Evolutionary conservation across 1,284 basidiomycete species (phyloP).

Genomic region (Fomitopsis pinicola): DNA sequence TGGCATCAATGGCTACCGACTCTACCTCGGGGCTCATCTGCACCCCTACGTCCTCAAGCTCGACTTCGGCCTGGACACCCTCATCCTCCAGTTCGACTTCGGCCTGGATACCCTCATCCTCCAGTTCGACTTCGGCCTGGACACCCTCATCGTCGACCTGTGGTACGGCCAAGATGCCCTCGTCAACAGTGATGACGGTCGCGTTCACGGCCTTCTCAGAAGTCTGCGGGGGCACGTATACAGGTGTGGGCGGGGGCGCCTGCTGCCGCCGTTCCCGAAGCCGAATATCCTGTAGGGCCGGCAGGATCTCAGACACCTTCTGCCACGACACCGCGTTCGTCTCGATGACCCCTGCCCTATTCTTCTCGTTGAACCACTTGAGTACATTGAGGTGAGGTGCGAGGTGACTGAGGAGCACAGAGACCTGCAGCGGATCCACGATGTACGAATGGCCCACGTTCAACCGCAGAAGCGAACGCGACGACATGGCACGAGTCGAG

Average conservation of each 20-base stretch:
- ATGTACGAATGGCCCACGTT: constrained; percentile 73
- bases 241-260: constrained; percentile 24
- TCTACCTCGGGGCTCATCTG: constrained; percentile 23
- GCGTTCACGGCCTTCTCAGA: constrained; percentile 51
- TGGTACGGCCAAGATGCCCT: constrained; percentile 46
- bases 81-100: constrained; percentile 41
- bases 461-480: constrained; percentile 58
- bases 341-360: constrained; percentile 63
- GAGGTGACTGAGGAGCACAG: constrained; percentile 70
- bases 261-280: constrained; percentile 45
- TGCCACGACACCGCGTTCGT: constrained; percentile 65
- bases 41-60: constrained; percentile 35
- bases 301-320: constrained; percentile 58
- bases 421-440: constrained; percentile 57
- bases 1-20: constrained; percentile 30
- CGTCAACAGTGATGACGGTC: constrained; percentile 39
- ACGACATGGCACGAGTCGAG: constrained; percentile 43
- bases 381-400: constrained; percentile 63
- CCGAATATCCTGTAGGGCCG: constrained; percentile 63
- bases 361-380: constrained; percentile 73
- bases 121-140: constrained; percentile 46
- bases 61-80: constrained; percentile 31
- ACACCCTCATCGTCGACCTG: constrained; percentile 38
- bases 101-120: constrained; percentile 30
- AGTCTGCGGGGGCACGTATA: constrained; percentile 25